phyloP scores from a whole-genome alignment of 768 basidiomycete genomes.

The Leucosporidium scottii region DNA sequence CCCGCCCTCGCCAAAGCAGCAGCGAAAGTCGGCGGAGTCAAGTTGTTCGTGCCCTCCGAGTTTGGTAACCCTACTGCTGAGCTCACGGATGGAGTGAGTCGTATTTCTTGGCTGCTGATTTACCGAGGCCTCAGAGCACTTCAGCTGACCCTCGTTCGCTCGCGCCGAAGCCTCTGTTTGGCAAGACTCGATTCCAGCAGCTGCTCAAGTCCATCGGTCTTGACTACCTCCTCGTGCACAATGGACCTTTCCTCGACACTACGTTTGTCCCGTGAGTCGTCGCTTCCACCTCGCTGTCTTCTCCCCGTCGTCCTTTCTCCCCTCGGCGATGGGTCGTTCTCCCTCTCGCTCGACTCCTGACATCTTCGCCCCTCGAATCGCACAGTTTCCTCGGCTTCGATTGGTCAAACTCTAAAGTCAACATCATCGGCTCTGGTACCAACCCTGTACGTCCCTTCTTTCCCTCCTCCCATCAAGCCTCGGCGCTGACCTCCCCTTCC shows the following conservation, averaged over 20 bases:
- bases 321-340: no score
- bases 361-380: no score
- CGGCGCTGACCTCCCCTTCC: neutral
- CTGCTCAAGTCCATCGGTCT: constrained; percentile 1
- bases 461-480: neutral
- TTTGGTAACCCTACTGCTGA: constrained; percentile 34
- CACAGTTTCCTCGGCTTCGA: neutral
- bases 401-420: neutral
- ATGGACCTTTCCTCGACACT: constrained; percentile 2
- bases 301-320: neutral
- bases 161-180: neutral
- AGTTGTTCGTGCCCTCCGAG: constrained; percentile 42
- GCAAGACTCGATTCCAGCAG: constrained; percentile 8
- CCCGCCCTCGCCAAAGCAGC: constrained; percentile 29
- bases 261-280: neutral
- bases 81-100: no score
- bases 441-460: neutral
- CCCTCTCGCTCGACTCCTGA: no score
- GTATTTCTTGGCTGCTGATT: no score
- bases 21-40: constrained; percentile 37
- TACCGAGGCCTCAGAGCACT: no score
- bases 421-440: neutral
- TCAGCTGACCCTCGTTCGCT: no score
- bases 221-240: neutral
- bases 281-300: neutral